phyloP scores from a whole-genome alignment of 116 monocot genomes.

The Iris pallida region DNA sequence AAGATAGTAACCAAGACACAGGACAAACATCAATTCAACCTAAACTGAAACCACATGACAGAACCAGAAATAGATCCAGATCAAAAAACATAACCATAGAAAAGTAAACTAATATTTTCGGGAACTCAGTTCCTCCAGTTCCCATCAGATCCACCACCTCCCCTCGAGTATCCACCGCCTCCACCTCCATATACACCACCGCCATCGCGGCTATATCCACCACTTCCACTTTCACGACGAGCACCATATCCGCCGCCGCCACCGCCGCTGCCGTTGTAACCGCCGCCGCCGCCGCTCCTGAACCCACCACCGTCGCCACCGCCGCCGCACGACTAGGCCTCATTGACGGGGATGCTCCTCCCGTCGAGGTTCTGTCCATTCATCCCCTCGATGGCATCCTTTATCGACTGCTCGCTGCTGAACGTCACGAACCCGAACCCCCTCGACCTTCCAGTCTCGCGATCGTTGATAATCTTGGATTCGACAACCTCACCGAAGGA shows the following conservation, averaged over 20 bases:
- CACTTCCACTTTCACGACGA: slow-evolving; percentile 18
- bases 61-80: not conserved
- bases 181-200: slow-evolving; percentile 1
- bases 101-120: not conserved
- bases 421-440: slow-evolving; percentile 76
- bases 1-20: no score
- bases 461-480: slow-evolving; percentile 58
- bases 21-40: no score
- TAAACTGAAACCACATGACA: no score
- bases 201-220: slow-evolving; percentile 25
- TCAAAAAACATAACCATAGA: slow-evolving; percentile 1
- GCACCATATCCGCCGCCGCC: not conserved
- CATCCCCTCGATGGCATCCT: slow-evolving; percentile 79
- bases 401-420: slow-evolving; percentile 45
- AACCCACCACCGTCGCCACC: slow-evolving; percentile 12
- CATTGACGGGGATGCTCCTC: slow-evolving; percentile 60
- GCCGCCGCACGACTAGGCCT: slow-evolving; percentile 48
- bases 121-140: slow-evolving; percentile 15
- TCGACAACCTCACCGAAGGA: no score
- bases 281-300: slow-evolving; percentile 13
- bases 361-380: slow-evolving; percentile 69
- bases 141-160: slow-evolving; percentile 7
- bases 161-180: slow-evolving; percentile 12
- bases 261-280: not conserved
- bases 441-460: slow-evolving; percentile 59